Base-by-base conservation (phyloP, 2,329 filamentous ascomycete species). In the Iodosphaeria phyllophila region DNA sequence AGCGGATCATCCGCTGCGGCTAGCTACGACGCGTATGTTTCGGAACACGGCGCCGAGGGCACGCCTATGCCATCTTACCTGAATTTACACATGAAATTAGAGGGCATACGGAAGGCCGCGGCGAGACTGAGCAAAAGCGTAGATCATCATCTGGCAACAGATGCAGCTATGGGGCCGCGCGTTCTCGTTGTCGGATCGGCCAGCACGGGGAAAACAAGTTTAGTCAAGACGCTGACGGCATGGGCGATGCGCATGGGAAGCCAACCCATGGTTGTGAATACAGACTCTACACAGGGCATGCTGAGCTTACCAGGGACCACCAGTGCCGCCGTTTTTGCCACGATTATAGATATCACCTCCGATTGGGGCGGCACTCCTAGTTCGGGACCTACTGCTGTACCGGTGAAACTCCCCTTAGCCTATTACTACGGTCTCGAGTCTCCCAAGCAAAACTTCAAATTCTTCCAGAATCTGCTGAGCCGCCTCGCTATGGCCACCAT, bases 361-460 rank as follows among this genome's bases (percentile, higher is more conserved):
- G 78, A 86, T 40, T 93, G 83, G 73, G 89, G 89, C 7, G 80
- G 67, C 35, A 84, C 80, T 37, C 84, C 86, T 0, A 92, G 84
- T 39, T 91, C 78, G 35, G 89, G 86, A 0, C 84, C 89, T 1
- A 89, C 76, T 37, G 67, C 73, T 1, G 72, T 92, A 11, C 84
- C 86, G 0, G 80, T 92, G 26, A 95, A 93, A 56, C 60, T 92
- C 38, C 89, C 89, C 5, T 54, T 98, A 27, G 82, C 86, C 15
- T 92, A 92, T 44, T 80, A 83, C 48, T 92, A 79, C 46, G 86
- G 89, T 10, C 58, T 76, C 33, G 60, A 67, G 26, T 70, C 60
- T 32, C 66, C 80, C 1, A 74, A 82, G 36, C 76, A 82, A 24
- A 76, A 82, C 31, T 59, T 65, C 0, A 63, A 58, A 17, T 52